Evolutionary conservation across 2,329 filamentous ascomycete species (phyloP).

Genomic region (Metarhizium album): DNA sequence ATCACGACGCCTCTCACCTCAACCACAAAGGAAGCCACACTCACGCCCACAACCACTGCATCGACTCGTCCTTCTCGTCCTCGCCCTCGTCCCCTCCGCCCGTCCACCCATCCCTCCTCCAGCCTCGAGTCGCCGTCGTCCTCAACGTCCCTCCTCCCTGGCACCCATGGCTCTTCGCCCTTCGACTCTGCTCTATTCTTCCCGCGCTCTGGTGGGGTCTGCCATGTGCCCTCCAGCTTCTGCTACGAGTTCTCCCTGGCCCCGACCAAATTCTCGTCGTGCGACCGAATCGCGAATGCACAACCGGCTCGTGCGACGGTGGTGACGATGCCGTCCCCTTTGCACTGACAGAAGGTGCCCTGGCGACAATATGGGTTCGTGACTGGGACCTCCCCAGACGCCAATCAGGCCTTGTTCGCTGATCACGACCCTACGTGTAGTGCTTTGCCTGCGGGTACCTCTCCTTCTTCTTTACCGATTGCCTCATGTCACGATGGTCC

Average conservation of each 20-base stretch:
- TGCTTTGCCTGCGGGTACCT: slow-evolving; percentile 68
- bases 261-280: slow-evolving; percentile 20
- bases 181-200: slow-evolving; percentile 59
- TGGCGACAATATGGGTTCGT: slow-evolving; percentile 66
- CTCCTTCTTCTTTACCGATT: slow-evolving; percentile 75
- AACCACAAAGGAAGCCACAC: not conserved
- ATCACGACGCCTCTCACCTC: not conserved
- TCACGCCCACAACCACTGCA: not conserved
- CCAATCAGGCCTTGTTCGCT: not conserved
- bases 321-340: slow-evolving; percentile 19
- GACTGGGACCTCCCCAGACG: not conserved
- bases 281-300: slow-evolving; percentile 9
- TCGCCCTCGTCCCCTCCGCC: slow-evolving; percentile 2
- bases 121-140: slow-evolving; percentile 69
- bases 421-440: slow-evolving; percentile 26
- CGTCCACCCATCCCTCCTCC: slow-evolving; percentile 40
- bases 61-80: not conserved
- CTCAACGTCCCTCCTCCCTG: slow-evolving; percentile 62
- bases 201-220: slow-evolving; percentile 65
- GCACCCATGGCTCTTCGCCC: slow-evolving; percentile 62
- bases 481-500: slow-evolving; percentile 73
- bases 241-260: slow-evolving; percentile 48
- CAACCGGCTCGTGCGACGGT: slow-evolving; percentile 1
- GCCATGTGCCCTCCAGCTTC: slow-evolving; percentile 55
- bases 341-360: slow-evolving; percentile 53